Base-by-base conservation (phyloP, 139 green algal genomes). In the Chlamydomonas incerta region DNA sequence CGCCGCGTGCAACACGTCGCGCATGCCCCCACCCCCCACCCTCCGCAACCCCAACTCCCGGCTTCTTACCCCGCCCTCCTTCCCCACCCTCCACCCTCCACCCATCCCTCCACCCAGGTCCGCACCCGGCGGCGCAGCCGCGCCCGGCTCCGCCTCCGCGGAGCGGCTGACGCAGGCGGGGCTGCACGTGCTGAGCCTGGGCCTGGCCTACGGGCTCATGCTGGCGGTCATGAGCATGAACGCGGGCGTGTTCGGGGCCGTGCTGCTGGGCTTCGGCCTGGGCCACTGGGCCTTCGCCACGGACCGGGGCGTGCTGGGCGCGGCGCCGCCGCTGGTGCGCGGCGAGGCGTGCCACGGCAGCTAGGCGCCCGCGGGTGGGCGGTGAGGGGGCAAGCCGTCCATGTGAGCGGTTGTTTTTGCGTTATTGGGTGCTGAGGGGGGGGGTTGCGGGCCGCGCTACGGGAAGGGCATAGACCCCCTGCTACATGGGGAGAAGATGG, bases 161-260 rank as follows among this genome's bases (percentile, higher is more conserved):
- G 75, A 82, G 75, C 75, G 75, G 18, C 29, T 72, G n/a, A 2
- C 0, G 0, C 41, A 46, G 6, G 18, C 77, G 5, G 57, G 14
- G 37, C 63, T 83, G 10, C 77, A 83, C 46, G 77, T 74, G 37
- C 24, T 57, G 17, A 83, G 77, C 63, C 26, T 66, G 63, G 46
- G 29, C 18, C 29, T 83, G 34, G 68, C 29, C 57, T 83, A 74
- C 63, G 9, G 65, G 29, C 63, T 83, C 0, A 83, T 83, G 77
- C 77, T 83, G 35, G 77, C 77, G 8, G 77, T 74, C 60, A 83
- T 83, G 77, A 50, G 23, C 60, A 63, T 66, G 34, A 83, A 83
- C 60, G 15, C 33, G 41, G 77, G 77, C 63, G 77, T 83, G 41
- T 52, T 83, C 31, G n/a, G 34, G 6, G 62, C 77, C 17, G 41